phyloP scores from a whole-genome alignment of 2,329 filamentous ascomycete species.

The Capronia americana region DNA sequence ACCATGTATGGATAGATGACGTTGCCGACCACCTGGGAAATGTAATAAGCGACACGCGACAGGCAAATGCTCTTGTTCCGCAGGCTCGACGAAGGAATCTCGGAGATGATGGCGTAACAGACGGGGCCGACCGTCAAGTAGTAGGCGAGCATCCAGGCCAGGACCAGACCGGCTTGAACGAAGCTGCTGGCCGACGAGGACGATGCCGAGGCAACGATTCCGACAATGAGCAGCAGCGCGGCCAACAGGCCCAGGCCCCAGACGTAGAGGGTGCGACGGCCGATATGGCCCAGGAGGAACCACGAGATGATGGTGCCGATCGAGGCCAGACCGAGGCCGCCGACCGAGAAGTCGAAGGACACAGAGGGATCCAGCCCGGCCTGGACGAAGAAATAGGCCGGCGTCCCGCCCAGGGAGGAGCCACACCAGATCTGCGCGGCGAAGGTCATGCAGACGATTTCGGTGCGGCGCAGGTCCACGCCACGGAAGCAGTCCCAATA shows the following conservation, averaged over 20 bases:
- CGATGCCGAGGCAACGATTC: constrained; percentile 51
- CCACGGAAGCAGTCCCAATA: constrained; percentile 44
- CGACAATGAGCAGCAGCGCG: constrained; percentile 51
- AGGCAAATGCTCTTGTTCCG: constrained; percentile 56
- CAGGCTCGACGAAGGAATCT: constrained; percentile 48
- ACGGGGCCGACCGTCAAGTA: constrained; percentile 52
- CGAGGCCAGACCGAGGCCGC: constrained; percentile 45
- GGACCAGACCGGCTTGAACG: not conserved
- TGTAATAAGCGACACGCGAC: constrained; percentile 57
- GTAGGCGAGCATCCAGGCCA: constrained; percentile 48
- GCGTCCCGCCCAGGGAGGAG: constrained; percentile 41
- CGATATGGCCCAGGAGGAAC: constrained; percentile 43
- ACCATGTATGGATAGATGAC: constrained; percentile 45
- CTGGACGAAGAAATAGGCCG: constrained; percentile 51
- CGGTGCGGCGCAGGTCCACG: constrained; percentile 47
- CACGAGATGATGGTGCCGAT: constrained; percentile 43
- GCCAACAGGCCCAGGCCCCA: constrained; percentile 60
- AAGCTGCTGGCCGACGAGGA: not conserved
- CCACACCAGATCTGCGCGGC: constrained; percentile 44
- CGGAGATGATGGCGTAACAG: constrained; percentile 48
- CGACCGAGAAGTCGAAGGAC: constrained; percentile 56
- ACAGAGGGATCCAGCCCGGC: constrained; percentile 58
- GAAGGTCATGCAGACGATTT: constrained; percentile 49
- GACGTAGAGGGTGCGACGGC: constrained; percentile 50
- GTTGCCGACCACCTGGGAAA: constrained; percentile 54